Conservation (phyloP, 2,329 filamentous ascomycete species). For the Colletotrichum costaricense region DNA sequence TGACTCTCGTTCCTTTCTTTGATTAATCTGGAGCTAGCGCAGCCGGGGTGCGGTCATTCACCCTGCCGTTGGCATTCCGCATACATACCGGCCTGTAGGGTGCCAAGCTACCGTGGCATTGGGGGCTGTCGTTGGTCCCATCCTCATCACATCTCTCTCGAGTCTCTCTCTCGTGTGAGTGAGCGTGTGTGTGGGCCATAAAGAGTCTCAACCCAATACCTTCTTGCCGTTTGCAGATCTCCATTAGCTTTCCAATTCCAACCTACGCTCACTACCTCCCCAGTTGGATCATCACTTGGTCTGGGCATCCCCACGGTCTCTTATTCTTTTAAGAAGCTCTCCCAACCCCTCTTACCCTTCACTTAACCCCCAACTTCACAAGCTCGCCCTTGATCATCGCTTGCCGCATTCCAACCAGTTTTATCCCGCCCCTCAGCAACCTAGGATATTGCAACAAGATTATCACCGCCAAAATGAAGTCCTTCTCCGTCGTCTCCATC, state of each 20-base stretch:
- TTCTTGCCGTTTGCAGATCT: conserved; percentile 10
- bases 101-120: conserved; percentile 15
- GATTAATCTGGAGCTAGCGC: conserved; percentile 14
- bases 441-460: conserved; percentile 11
- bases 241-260: conserved; percentile 12
- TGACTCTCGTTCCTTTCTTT: conserved; percentile 32
- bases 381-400: conserved; percentile 9
- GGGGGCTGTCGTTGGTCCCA: conserved; percentile 5
- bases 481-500: conserved; percentile 39
- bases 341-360: conserved; percentile 5
- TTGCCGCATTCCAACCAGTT: background rate
- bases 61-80: conserved; percentile 13
- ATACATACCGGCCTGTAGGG: conserved; percentile 4
- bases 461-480: conserved; percentile 38
- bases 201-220: conserved; percentile 7
- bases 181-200: conserved; percentile 13
- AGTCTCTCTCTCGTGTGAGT: background rate
- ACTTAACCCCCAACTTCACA: background rate
- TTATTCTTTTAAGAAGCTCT: conserved; percentile 29
- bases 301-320: background rate
- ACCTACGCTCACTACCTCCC: conserved; percentile 13
- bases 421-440: background rate
- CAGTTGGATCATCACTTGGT: background rate
- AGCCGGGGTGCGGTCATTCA: background rate
- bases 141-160: conserved; percentile 17